phyloP scores from a whole-genome alignment of 768 basidiomycete species.

The Cyclocybe cylindracea region DNA sequence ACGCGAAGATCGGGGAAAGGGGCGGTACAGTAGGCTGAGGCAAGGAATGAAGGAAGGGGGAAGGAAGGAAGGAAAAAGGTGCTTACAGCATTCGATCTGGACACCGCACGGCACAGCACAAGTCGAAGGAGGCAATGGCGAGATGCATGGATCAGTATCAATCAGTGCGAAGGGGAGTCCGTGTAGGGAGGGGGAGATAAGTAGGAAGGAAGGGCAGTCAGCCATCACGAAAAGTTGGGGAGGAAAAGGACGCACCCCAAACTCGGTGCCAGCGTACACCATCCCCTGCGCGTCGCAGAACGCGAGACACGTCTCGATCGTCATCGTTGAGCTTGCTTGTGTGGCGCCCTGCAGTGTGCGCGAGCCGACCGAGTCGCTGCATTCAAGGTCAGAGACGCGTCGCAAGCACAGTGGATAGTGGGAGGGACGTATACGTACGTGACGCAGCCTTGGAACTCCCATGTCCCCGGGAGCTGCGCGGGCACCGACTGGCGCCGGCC shows the following conservation, averaged over 20 bases:
- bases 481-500: conserved; percentile 45
- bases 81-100: no score
- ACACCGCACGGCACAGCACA: no score
- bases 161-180: no score
- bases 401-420: no score
- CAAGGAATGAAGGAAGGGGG: neutral
- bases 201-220: neutral
- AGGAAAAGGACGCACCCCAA: conserved; percentile 25
- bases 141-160: no score
- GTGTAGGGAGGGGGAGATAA: conserved; percentile 1
- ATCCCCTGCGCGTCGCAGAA: conserved; percentile 50
- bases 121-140: no score
- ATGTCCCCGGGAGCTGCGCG: conserved; percentile 48
- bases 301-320: conserved; percentile 50
- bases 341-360: conserved; percentile 58
- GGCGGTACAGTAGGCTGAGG: neutral
- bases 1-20: neutral
- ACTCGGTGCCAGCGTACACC: conserved; percentile 74
- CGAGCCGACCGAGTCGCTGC: conserved; percentile 47
- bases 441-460: conserved; percentile 64
- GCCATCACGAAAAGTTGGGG: neutral
- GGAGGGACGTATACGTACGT: conserved; percentile 45
- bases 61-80: neutral
- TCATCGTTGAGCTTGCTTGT: conserved; percentile 55
- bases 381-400: conserved; percentile 6